These are phyloP conservation scores for Lagenaria siceraria DNA, from an alignment of 306 rosid species.

Conservation along the genomic window DNA sequence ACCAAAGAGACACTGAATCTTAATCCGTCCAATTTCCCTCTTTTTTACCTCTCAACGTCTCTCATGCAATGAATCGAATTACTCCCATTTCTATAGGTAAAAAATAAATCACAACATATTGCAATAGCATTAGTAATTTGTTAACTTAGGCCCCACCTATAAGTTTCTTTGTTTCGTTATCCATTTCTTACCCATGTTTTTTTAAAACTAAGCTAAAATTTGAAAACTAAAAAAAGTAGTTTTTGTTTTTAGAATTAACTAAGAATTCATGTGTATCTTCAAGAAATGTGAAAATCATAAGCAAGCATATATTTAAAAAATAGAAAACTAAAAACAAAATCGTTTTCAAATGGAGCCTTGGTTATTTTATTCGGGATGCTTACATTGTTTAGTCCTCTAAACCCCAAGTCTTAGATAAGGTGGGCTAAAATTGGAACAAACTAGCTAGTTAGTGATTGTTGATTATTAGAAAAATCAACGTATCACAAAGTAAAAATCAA, in stretches of 20 bases:
- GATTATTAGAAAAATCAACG: background rate
- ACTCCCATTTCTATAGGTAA: background rate
- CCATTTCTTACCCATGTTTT: too few species aligned
- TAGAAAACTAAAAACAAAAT: too few species aligned
- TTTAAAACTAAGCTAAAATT: too few species aligned
- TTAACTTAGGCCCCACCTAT: background rate
- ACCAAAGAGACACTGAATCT: background rate
- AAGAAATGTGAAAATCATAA: too few species aligned
- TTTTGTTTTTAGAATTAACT: too few species aligned
- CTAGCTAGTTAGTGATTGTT: background rate
- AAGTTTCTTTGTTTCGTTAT: too few species aligned
- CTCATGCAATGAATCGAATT: background rate
- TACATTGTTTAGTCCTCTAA: background rate
- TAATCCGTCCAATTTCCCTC: background rate
- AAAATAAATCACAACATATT: background rate
- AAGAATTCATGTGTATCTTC: too few species aligned
- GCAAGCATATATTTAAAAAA: too few species aligned
- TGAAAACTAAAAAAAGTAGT: too few species aligned
- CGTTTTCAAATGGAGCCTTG: too few species aligned
- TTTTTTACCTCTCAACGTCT: background rate
- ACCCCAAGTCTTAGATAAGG: background rate
- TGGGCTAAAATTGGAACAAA: background rate
- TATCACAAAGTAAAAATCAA: background rate
- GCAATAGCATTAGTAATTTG: background rate
- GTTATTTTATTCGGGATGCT: background rate